These are phyloP conservation scores for Ceratobasidium sp. DNA, from an alignment of 1,284 basidiomycete genomes.

Conservation along the genomic window DNA sequence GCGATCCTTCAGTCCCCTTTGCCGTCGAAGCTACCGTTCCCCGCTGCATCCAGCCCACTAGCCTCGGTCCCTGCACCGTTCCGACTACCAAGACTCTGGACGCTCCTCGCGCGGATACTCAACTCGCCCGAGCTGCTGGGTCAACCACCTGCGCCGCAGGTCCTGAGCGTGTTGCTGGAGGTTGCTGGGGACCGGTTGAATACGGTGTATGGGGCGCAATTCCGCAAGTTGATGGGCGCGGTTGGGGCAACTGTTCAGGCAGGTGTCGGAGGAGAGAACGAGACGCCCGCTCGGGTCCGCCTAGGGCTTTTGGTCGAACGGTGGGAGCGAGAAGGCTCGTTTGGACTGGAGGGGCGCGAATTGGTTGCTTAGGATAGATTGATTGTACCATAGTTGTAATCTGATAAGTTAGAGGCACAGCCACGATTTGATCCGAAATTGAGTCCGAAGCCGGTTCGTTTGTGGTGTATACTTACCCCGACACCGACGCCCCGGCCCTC, in stretches of 20 bases:
- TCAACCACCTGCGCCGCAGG: slow-evolving; percentile 66
- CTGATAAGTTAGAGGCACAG: background rate
- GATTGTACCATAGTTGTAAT: slow-evolving; percentile 10
- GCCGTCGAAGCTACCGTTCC: slow-evolving; percentile 58
- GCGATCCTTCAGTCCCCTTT: slow-evolving; percentile 68
- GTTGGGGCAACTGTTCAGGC: slow-evolving; percentile 52
- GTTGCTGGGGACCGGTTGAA: slow-evolving; percentile 72
- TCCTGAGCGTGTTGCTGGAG: slow-evolving; percentile 81
- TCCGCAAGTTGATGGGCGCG: slow-evolving; percentile 76
- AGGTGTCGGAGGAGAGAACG: slow-evolving; percentile 38
- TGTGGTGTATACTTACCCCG: slow-evolving; percentile 13
- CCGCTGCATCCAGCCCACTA: slow-evolving; percentile 53
- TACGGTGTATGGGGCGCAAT: slow-evolving; percentile 78
- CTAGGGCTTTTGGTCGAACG: slow-evolving; percentile 41
- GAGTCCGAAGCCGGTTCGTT: slow-evolving; percentile 6
- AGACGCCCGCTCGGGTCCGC: slow-evolving; percentile 28
- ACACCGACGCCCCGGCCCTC: slow-evolving; percentile 1
- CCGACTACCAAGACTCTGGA: slow-evolving; percentile 72
- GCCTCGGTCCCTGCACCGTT: slow-evolving; percentile 56
- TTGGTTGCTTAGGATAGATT: background rate
- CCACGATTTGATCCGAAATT: slow-evolving; percentile 23
- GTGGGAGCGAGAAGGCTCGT: slow-evolving; percentile 44
- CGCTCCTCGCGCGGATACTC: slow-evolving; percentile 71
- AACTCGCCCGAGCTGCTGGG: slow-evolving; percentile 63
- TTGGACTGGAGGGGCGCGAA: slow-evolving; percentile 41